A percentile compares a stretch with the other conserved stretches of the same genome.
phyloP scores from a whole-genome alignment of 192 early-diverging fungal genomes.

The Cetraspora pellucida region DNA sequence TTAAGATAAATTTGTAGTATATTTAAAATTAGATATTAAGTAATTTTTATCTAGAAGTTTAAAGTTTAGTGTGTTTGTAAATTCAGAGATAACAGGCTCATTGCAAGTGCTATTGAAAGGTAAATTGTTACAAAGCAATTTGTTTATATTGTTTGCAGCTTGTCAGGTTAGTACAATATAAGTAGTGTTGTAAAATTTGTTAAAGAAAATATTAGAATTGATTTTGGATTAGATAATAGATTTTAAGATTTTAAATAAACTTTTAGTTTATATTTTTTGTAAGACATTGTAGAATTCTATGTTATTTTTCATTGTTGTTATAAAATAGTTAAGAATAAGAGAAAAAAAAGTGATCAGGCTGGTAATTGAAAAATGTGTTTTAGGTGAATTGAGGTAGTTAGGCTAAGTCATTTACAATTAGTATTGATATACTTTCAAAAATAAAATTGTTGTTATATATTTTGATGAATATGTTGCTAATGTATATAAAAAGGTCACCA shows the following conservation, averaged over 20 bases:
- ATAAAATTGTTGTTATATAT: not conserved
- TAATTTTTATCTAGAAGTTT: not conserved
- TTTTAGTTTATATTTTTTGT: not conserved
- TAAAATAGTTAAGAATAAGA: conserved; percentile 6
- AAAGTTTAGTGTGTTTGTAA: not conserved
- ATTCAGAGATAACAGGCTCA: not conserved
- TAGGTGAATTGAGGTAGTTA: not conserved
- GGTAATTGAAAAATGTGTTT: not conserved
- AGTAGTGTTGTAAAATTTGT: not conserved
- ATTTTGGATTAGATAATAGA: not conserved
- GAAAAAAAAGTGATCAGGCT: not conserved
- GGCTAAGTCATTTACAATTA: not conserved
- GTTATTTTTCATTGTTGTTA: not conserved
- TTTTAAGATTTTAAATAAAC: not conserved
- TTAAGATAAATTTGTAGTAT: no score
- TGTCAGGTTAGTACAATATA: not conserved
- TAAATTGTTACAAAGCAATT: not conserved
- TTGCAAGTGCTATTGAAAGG: not conserved
- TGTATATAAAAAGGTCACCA: not conserved
- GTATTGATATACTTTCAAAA: conserved; percentile 1
- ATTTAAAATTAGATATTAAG: no score
- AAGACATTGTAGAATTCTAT: conserved; percentile 8
- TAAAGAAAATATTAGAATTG: not conserved
- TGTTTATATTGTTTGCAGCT: not conserved
- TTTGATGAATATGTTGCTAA: not conserved